Evolutionary conservation across 495 filamentous ascomycete genomes (phyloP).

Genomic region (Hypoxylon lienhwacheense): DNA sequence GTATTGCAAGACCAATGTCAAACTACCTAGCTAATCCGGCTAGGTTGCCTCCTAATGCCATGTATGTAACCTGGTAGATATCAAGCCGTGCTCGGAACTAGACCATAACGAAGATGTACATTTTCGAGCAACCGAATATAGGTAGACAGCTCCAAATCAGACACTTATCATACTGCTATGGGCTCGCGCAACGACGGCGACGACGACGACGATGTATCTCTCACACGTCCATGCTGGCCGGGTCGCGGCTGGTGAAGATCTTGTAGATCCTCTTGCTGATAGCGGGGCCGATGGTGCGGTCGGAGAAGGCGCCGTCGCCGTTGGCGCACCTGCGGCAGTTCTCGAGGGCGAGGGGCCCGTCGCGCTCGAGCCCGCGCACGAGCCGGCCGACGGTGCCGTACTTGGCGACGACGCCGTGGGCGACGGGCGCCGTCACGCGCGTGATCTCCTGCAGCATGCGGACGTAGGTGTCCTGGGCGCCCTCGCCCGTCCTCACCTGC

Average conservation of each 20-base stretch:
- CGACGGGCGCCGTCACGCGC: conserved; percentile 72
- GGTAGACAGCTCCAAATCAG: too few relatives aligned
- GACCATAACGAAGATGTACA: too few relatives aligned
- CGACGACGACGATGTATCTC: not conserved
- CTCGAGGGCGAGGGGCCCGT: conserved; percentile 63
- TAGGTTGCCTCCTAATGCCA: too few relatives aligned
- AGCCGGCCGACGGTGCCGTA: conserved; percentile 63
- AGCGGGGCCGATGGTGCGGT: conserved; percentile 65
- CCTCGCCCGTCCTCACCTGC: conserved; percentile 74
- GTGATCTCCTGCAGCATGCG: conserved; percentile 79
- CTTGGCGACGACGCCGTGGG: conserved; percentile 66
- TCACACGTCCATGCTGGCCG: conserved; percentile 66
- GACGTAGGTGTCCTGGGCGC: conserved; percentile 67
- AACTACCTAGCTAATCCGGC: too few relatives aligned
- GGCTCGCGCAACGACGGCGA: not conserved
- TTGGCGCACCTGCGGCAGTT: conserved; percentile 68
- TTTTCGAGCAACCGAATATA: too few relatives aligned
- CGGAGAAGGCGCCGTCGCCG: conserved; percentile 65
- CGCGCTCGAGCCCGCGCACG: conserved; percentile 57
- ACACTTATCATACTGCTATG: not conserved
- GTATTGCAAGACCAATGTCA: too few relatives aligned
- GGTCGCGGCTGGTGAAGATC: conserved; percentile 71
- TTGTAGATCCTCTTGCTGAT: conserved; percentile 73
- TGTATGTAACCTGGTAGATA: too few relatives aligned
- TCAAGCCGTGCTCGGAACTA: too few relatives aligned